Base-by-base conservation (phyloP, 2,329 filamentous ascomycete genomes). In the Fusarium tanahbumbuense region DNA sequence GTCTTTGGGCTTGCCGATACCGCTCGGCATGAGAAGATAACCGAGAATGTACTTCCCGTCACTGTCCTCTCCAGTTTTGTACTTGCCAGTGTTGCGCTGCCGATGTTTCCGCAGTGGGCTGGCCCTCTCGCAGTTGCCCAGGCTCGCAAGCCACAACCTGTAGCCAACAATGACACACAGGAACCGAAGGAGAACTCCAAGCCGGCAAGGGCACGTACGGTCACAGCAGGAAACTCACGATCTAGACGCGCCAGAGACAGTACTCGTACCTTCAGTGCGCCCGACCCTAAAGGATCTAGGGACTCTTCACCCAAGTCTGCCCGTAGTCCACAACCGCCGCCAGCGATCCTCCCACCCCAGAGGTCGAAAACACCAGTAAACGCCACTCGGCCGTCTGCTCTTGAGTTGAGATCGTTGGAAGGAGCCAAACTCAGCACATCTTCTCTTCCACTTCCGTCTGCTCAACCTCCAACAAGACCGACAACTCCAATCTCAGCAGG, bases 51-150 rank as follows among this genome's bases (percentile, higher is more conserved):
- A 8, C 80, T 95, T 41, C 93, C 93, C 10, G 92, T 95, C 57
- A 93, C 92, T 9, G 90, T 96, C 3, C 87, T 96, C 34, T 91
- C 92, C 40, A 94, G 92, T 80, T 89, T 96, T 75, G 90, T 95
- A 40, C 84, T 95, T 56, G 92, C 91, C 55, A 92, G 91, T 75
- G 84, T 94, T 55, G 93, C 90, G 15, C 85, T 92, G 34, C 93
- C 93, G 15, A 86, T 91, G 70, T 85, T 96, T 20, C 91, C 92
- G n/a, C 86, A 85, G 77, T 93, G 91, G 87, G 92, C 91, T 32
- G 93, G 93, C 2, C 93, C 93, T 18, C 84, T 96, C 57, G 93
- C 93, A 47, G 89, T 96, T 75, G 92, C 92, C 20, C 93, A 96
- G 81, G 92, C 93, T 47, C 86, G 92, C 65, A 93, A 92, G 78